Evolutionary conservation across 768 basidiomycete genomes (phyloP), one percentile per base, ranked within the genome.

Genomic region (Mycena latifolia): DNA sequence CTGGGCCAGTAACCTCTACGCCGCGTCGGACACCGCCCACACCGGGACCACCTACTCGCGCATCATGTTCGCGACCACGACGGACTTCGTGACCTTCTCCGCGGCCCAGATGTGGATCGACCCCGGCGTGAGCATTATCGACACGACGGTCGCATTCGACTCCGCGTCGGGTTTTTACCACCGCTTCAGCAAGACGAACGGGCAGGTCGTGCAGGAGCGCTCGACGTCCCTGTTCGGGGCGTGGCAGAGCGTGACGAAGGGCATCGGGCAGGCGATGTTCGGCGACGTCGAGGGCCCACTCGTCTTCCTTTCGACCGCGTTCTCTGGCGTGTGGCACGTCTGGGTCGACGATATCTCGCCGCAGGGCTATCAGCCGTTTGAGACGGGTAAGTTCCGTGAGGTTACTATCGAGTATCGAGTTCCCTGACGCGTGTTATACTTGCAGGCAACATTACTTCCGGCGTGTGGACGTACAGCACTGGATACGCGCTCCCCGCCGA

Each of bases 31-130:
- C 27, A 70, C 69, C 20, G 35, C 39, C 17, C 71, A 70, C 52
- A 68, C 69, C 0, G 68, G 69, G 11, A 33, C 61, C 37, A 58
- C 69, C 0, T 66, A 70, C 46, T 14, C 66, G 12, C 69, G 66
- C 20, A 63, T 69, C 43, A 27, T 72, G 20, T 66, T 57, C 35
- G 67, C 71, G 17, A 72, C 66, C 35, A 72, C 71, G 14, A 67
- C 71, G 11, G 71, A 72, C 50, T 72, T 72, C 48, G 55, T 41
- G 20, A 64, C 68, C 28, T 72, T 72, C 65, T 66, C 71, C 43
- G 43, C 68, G 0, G 43, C 71, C 20, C 63, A 69, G 15, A 59
- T 69, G 10, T 72, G 71, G 68, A 72, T 72, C 54, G 71, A 72
- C 52, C 61, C 55, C 5, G 67, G 67, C 33, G 35, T 50, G 6